A percentile compares a stretch with the other conserved stretches of the same genome.
phyloP scores from a whole-genome alignment of 768 basidiomycete species.

The Paxillus involutus region DNA sequence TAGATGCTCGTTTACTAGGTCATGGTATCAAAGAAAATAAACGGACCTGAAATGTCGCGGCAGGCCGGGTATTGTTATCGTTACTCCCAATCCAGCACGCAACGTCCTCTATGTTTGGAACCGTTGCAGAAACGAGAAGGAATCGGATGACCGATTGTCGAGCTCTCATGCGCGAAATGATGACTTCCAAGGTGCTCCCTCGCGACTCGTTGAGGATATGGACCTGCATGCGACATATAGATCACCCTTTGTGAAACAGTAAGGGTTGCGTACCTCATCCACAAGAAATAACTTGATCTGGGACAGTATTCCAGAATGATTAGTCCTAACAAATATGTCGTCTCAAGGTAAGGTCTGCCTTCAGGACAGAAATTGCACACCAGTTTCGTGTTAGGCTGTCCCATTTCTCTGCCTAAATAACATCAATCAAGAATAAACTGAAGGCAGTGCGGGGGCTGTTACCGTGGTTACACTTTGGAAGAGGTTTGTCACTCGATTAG shows the following conservation, averaged over 20 bases:
- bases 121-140: constrained; percentile 88
- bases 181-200: constrained; percentile 91
- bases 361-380: constrained; percentile 46
- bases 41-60: constrained; percentile 69
- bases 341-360: neutral
- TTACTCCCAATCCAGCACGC: constrained; percentile 79
- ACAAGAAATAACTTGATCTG: constrained; percentile 81
- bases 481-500: constrained; percentile 1
- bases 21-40: neutral
- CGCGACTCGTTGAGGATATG: constrained; percentile 90
- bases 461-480: constrained; percentile 73
- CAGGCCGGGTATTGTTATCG: constrained; percentile 37
- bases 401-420: constrained; percentile 87
- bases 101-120: constrained; percentile 90
- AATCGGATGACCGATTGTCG: constrained; percentile 74
- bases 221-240: constrained; percentile 49
- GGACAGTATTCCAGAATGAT: constrained; percentile 64
- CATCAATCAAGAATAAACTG: neutral
- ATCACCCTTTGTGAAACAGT: neutral
- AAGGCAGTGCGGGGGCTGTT: constrained; percentile 14
- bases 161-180: constrained; percentile 90
- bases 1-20: neutral
- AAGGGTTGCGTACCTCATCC: constrained; percentile 65
- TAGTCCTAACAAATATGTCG: constrained; percentile 42
- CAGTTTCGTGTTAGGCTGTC: constrained; percentile 90